Evolutionary conservation across 768 basidiomycete genomes (phyloP).

Genomic region (Daedaleopsis nitida): DNA sequence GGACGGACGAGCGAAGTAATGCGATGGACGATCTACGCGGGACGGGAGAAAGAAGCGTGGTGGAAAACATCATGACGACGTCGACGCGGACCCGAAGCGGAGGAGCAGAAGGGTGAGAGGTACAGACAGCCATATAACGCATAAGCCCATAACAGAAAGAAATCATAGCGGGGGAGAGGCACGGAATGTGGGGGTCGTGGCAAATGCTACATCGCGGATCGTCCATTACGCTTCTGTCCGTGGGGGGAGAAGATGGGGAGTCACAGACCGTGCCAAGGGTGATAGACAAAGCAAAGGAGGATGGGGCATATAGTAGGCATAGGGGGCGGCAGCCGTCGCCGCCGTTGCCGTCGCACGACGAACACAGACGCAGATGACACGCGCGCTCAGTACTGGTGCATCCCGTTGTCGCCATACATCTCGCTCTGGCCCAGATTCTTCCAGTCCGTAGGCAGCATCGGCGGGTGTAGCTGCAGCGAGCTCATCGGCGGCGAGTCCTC

Average conservation of each 20-base stretch:
- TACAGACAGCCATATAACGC: slow-evolving; percentile 20
- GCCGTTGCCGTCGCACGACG: slow-evolving; percentile 11
- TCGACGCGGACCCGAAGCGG: slow-evolving; percentile 2
- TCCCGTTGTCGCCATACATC: slow-evolving; percentile 37
- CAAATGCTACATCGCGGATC: slow-evolving; percentile 24
- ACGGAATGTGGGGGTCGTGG: not conserved
- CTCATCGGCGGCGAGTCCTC: slow-evolving; percentile 35
- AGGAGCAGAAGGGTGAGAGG: slow-evolving; percentile 5
- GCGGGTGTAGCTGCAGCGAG: slow-evolving; percentile 35
- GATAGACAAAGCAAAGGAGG: slow-evolving; percentile 5
- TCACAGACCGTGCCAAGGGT: slow-evolving; percentile 10
- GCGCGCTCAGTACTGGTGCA: slow-evolving; percentile 34
- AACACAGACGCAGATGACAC: no score
- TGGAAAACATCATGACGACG: slow-evolving; percentile 19
- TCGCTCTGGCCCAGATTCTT: slow-evolving; percentile 26
- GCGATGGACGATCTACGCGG: not conserved
- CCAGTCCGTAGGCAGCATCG: slow-evolving; percentile 39
- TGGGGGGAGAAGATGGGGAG: slow-evolving; percentile 12
- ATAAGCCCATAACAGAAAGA: slow-evolving; percentile 20
- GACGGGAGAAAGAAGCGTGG: not conserved
- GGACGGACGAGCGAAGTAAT: slow-evolving; percentile 16
- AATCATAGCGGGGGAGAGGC: slow-evolving; percentile 4
- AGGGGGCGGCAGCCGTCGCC: not conserved
- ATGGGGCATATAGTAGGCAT: not conserved
- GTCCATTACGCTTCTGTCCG: slow-evolving; percentile 24